phyloP scores from a whole-genome alignment of 2,329 filamentous ascomycete species.

The Fusarium robinianum region DNA sequence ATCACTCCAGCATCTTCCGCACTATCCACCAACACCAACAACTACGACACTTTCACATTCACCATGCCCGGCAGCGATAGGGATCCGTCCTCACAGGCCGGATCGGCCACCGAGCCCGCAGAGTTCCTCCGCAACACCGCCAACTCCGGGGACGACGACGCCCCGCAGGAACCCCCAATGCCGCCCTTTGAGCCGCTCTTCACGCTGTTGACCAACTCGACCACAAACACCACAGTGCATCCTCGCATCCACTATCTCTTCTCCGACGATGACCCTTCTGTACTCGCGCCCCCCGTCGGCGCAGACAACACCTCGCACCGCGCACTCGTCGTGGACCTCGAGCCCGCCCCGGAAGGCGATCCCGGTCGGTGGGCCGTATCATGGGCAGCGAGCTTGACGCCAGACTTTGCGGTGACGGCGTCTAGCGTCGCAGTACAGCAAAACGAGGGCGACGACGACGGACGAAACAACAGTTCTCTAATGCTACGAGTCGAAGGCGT shows the following conservation, averaged over 20 bases:
- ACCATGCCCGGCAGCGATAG: slow-evolving; percentile 35
- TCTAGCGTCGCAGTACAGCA: slow-evolving; percentile 51
- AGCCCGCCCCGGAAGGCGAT: slow-evolving; percentile 42
- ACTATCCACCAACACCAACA: slow-evolving; percentile 1
- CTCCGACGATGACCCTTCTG: slow-evolving; percentile 82
- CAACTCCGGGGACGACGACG: slow-evolving; percentile 18
- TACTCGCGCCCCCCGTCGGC: slow-evolving; percentile 67
- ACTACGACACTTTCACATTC: too few relatives aligned
- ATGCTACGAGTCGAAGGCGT: slow-evolving; percentile 46
- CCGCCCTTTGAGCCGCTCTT: slow-evolving; percentile 78
- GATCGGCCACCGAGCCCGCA: slow-evolving; percentile 20
- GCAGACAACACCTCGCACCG: slow-evolving; percentile 48
- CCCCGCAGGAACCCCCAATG: slow-evolving; percentile 19
- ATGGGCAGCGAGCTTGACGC: slow-evolving; percentile 72
- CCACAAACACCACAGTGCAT: slow-evolving; percentile 76
- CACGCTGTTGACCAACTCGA: slow-evolving; percentile 77
- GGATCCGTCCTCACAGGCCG: slow-evolving; percentile 30
- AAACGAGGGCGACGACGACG: slow-evolving; percentile 40
- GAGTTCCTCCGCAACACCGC: slow-evolving; percentile 20
- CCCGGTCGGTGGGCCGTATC: slow-evolving; percentile 59
- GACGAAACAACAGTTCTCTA: slow-evolving; percentile 36
- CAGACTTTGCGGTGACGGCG: slow-evolving; percentile 68
- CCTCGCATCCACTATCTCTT: slow-evolving; percentile 92
- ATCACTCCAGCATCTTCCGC: slow-evolving; percentile 11
- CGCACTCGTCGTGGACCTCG: slow-evolving; percentile 61